Evolutionary conservation across 768 basidiomycete genomes (phyloP), one percentile per base, ranked within the genome.

Genomic region (Pholiota microspora): DNA sequence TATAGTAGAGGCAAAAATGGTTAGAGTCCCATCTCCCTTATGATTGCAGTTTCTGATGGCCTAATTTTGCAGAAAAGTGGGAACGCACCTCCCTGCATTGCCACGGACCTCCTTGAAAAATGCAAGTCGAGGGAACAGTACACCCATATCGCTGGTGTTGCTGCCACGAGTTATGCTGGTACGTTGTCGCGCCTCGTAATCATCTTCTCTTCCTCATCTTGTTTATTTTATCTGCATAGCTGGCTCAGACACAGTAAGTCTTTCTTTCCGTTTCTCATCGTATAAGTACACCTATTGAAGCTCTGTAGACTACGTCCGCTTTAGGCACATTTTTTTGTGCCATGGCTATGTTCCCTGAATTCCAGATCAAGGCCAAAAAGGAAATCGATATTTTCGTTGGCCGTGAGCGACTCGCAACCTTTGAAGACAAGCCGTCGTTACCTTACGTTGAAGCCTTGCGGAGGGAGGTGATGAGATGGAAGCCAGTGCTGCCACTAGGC

Each of bases 391-490:
- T 27, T 4, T 13, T 51, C 18, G 35, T 51, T 28, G 38, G 38
- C 16, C 18, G 12, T n/a, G 49, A 38, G 23, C 36, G 35, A 5
- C n/a, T 51, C 1, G 25, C 42, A 8, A 42, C 25, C 13, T 34
- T 27, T 31, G 10, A 45, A 2, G 51, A 53, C 29, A 16, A 7
- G 9, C 23, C 16, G 12, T 45, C 42, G 3, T 24, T 53, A 24
- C 42, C 44, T 24, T 45, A 53, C 25, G 21, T 45, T 13, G 42
- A 53, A 21, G 45, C 42, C 2, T 13, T 45, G 16, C 16, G 18
- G 5, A 53, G 42, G 16, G 51, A 53, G 13, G 21, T 42, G 6
- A 16, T 51, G 49, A 31, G 49, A 16, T 51, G 49, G 49, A 51
- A 27, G 29, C 49, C 49, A 2, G 38, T 51, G 12, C 6, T 27